phyloP scores from a whole-genome alignment of 768 basidiomycete genomes.

The Suillus bovinus region DNA sequence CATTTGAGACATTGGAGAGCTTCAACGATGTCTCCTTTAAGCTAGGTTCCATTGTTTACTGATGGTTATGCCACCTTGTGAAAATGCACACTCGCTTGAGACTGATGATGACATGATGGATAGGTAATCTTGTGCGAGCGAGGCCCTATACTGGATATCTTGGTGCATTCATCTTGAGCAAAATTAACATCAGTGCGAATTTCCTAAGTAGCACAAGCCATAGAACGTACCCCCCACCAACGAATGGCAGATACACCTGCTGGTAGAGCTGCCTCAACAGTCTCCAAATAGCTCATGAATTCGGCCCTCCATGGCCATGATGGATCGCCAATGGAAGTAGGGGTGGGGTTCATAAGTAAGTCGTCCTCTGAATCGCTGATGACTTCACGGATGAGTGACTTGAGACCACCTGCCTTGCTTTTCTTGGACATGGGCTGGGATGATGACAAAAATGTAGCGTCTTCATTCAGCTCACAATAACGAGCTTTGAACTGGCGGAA shows the following conservation, averaged over 20 bases:
- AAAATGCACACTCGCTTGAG: constrained; percentile 43
- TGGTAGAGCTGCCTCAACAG: no score
- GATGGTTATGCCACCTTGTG: constrained; percentile 38
- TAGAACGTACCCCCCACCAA: constrained; percentile 39
- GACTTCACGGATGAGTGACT: constrained; percentile 7
- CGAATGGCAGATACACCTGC: no score
- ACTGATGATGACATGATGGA: constrained; percentile 39
- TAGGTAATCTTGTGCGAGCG: constrained; percentile 38
- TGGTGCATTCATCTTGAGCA: constrained; percentile 19
- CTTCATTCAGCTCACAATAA: no score
- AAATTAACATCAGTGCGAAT: not conserved
- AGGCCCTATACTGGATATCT: constrained; percentile 36
- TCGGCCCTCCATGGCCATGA: constrained; percentile 22
- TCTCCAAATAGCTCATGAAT: constrained; percentile 23
- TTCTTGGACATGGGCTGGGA: no score
- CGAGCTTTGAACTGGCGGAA: no score
- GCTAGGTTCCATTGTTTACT: constrained; percentile 32
- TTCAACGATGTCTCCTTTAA: constrained; percentile 37
- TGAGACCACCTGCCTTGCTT: no score
- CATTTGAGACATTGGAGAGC: no score
- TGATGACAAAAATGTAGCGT: no score
- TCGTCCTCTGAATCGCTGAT: constrained; percentile 14
- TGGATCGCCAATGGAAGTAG: not conserved
- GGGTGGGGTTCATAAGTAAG: not conserved
- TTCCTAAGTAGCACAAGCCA: not conserved